A percentile compares a stretch with the other conserved stretches of the same genome.
These are phyloP conservation scores for Phaffomyces antillensis DNA, from an alignment of 805 yeast genomes.

Conservation along the genomic window DNA sequence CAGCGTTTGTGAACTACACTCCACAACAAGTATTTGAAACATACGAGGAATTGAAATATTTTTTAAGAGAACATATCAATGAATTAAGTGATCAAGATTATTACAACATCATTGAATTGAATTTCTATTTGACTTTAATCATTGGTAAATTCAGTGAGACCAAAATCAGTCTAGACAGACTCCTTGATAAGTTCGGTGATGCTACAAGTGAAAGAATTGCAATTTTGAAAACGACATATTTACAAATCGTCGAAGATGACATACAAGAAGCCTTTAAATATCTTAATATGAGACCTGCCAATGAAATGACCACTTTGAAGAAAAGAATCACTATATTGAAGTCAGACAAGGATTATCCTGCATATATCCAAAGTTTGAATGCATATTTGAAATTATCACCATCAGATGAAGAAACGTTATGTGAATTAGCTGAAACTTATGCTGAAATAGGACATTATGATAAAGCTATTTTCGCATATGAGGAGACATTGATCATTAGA, in stretches of 20 bases:
- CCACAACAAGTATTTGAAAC: slow-evolving; percentile 36
- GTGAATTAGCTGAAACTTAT: slow-evolving; percentile 68
- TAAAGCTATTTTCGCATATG: slow-evolving; percentile 56
- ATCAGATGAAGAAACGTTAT: slow-evolving; percentile 70
- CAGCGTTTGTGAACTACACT: slow-evolving; percentile 40
- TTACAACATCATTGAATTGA: slow-evolving; percentile 59
- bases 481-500: slow-evolving; percentile 60
- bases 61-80: slow-evolving; percentile 18
- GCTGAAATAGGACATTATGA: slow-evolving; percentile 51
- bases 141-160: slow-evolving; percentile 70
- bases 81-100: slow-evolving; percentile 31
- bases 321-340: slow-evolving; percentile 18
- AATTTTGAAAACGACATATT: slow-evolving; percentile 45
- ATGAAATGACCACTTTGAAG: slow-evolving; percentile 19
- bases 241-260: slow-evolving; percentile 46
- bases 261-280: slow-evolving; percentile 28
- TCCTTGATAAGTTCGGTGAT: slow-evolving; percentile 63
- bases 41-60: slow-evolving; percentile 31
- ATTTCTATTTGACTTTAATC: slow-evolving; percentile 56
- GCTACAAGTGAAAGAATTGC: slow-evolving; percentile 48
- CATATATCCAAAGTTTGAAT: slow-evolving; percentile 49
- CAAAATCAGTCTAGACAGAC: slow-evolving; percentile 50
- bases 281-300: slow-evolving; percentile 23
- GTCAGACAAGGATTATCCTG: slow-evolving; percentile 9
- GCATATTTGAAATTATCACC: slow-evolving; percentile 59